Conservation (phyloP, 2,329 filamentous ascomycete genomes). For the Hansfordia pulvinata region DNA sequence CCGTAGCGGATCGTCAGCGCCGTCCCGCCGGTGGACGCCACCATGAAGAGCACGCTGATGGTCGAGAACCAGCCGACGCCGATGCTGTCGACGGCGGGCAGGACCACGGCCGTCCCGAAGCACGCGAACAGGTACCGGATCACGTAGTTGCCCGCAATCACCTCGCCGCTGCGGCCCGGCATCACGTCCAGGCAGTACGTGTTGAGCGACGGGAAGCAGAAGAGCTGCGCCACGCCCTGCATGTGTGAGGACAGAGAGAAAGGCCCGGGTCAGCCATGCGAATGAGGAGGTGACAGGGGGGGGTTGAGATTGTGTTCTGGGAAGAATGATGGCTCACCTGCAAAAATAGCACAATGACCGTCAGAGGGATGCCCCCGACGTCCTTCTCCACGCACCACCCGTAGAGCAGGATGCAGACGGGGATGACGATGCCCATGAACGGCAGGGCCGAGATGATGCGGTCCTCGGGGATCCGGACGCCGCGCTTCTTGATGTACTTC, state of each 20-base stretch:
- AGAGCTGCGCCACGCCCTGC: conserved; percentile 63
- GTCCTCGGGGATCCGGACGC: conserved; percentile 54
- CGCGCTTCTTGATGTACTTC: conserved; percentile 25
- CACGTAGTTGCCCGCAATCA: conserved; percentile 71
- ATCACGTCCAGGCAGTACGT: conserved; percentile 77
- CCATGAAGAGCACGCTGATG: conserved; percentile 45
- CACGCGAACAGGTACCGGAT: conserved; percentile 65
- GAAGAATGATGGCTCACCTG: too few relatives aligned
- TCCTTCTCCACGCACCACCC: conserved; percentile 35
- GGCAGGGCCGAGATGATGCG: conserved; percentile 46
- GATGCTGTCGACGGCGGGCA: conserved; percentile 61
- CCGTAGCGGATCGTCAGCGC: conserved; percentile 36
- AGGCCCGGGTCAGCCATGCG: too few relatives aligned
- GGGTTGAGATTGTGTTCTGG: too few relatives aligned
- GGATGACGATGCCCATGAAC: conserved; percentile 47
- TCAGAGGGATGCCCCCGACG: conserved; percentile 40
- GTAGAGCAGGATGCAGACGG: conserved; percentile 52
- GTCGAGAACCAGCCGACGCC: conserved; percentile 76
- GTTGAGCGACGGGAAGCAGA: conserved; percentile 64
- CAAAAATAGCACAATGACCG: conserved; percentile 60
- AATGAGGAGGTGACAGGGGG: too few relatives aligned
- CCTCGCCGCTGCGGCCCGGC: conserved; percentile 55
- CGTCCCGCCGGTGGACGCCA: conserved; percentile 27
- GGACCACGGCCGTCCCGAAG: conserved; percentile 53
- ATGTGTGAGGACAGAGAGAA: too few relatives aligned